A percentile compares a stretch with the other conserved stretches of the same genome.
These are phyloP conservation scores for Cylindrodendrum hubeiense DNA, from an alignment of 2,329 filamentous ascomycete species.

Conservation along the genomic window DNA sequence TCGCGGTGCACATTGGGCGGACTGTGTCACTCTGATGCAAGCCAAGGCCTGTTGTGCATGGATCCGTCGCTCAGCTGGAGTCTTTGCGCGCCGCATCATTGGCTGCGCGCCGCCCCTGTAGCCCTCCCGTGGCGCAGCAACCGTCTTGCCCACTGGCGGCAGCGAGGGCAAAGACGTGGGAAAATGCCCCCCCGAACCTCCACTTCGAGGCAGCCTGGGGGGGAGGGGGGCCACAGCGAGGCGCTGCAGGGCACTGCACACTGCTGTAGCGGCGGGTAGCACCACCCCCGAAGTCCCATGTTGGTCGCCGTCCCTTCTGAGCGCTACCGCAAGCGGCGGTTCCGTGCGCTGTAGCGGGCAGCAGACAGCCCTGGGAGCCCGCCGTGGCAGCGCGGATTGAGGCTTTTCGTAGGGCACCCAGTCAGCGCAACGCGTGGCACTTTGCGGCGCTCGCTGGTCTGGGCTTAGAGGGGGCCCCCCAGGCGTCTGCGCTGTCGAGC, in stretches of 20 bases:
- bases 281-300: not conserved
- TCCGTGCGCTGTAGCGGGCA: not conserved
- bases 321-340: conserved; percentile 6
- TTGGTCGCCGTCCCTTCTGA: not conserved
- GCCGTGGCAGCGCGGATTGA: not conserved
- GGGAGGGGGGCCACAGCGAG: conserved; percentile 17
- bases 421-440: not conserved
- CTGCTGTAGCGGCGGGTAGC: conserved; percentile 1
- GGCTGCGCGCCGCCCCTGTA: conserved; percentile 13
- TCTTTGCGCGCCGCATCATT: conserved; percentile 28
- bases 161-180: not conserved
- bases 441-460: not conserved
- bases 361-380: not conserved
- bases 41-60: conserved; percentile 12
- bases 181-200: too few relatives aligned
- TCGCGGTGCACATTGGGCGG: not conserved
- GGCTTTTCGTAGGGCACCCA: conserved; percentile 4
- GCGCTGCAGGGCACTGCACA: conserved; percentile 12
- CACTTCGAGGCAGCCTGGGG: not conserved
- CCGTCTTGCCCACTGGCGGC: not conserved
- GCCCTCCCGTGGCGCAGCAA: conserved; percentile 36
- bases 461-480: not conserved
- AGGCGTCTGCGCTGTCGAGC: not conserved
- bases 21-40: conserved; percentile 1
- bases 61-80: conserved; percentile 29